Evolutionary conservation across 768 basidiomycete genomes (phyloP), one percentile per base, ranked within the genome.

Genomic region (Cystofilobasidium bisporidii): DNA sequence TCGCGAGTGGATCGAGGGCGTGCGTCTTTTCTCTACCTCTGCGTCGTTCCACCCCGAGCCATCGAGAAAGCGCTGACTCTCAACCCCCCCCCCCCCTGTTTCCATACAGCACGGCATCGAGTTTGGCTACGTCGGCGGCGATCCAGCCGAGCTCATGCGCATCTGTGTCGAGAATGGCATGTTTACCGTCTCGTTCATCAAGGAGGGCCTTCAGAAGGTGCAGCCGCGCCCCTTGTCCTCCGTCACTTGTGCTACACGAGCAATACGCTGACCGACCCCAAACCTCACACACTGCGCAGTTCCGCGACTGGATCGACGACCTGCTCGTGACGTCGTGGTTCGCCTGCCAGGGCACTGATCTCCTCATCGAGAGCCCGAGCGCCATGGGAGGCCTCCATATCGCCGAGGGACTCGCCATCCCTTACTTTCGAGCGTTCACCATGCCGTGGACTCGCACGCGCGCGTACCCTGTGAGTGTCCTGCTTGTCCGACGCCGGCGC

Each of bases 121-220:
- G 74, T 97, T 88, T 76, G 87, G 87, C 15, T 87, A 83, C 71
- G 92, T 98, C 50, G 94, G 96, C 15, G 94, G 94, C 32, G 96
- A 98, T 77, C 94, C 94, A 14, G 93, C 96, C 1, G 94, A 98
- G 77, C 80, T 99, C 41, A 59, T 48, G 45, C 24, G 40, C 8
- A 91, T 99, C 71, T 98, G 93, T 76, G 87, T 98, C 40, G 94
- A 97, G 78, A 97, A 99, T 77, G 96, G 96, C 70, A 96, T 87
- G 66, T 99, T 97, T 75, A 96, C 94, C 0, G 87, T 98, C 43
- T 85, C 91, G 0, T 98, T 98, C 78, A 79, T 97, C 76, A 92
- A 87, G 76, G 96, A 99, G 75, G 87, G 86, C 15, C 76, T 98
- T 43, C 80, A 84, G 70, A 96, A 91, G 84, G 91, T 89, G 67